Evolutionary conservation across 306 rosid genomes (phyloP).

Genomic region (Cyamopsis tetragonoloba): DNA sequence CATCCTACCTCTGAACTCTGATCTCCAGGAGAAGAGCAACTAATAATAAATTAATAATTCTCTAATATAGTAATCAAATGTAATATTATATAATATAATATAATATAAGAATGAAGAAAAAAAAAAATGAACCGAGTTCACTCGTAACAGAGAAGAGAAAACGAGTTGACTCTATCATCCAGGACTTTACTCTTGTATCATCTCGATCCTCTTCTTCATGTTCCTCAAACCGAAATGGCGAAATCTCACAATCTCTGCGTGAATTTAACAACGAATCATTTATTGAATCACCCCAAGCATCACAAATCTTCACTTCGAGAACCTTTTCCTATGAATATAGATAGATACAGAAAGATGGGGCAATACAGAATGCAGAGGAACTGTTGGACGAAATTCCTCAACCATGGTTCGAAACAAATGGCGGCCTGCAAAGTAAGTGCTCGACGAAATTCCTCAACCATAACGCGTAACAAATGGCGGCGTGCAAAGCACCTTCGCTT

Average conservation of each 20-base stretch:
- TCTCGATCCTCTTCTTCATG: neutral
- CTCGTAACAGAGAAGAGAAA: conserved; percentile 9
- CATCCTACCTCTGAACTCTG: neutral
- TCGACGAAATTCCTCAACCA: conserved; percentile 24
- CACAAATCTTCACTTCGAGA: neutral
- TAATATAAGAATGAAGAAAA: neutral
- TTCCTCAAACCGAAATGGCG: neutral
- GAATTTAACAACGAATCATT: neutral
- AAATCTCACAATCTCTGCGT: neutral
- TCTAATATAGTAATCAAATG: too few species aligned
- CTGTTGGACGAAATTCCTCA: conserved; percentile 27
- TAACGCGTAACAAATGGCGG: conserved; percentile 6
- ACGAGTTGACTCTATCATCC: conserved; percentile 29
- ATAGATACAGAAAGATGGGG: neutral
- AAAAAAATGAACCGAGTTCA: conserved; percentile 12
- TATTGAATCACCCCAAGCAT: conserved; percentile 11
- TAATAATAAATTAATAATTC: too few species aligned
- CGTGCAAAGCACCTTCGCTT: conserved; percentile 22
- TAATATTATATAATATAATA: too few species aligned
- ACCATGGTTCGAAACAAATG: neutral
- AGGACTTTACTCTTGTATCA: conserved; percentile 15
- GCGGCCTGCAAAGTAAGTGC: conserved; percentile 17
- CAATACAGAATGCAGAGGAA: neutral
- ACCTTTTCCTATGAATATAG: neutral
- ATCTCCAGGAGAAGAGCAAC: too few species aligned